Percentiles rank a stretch among this genome's conserved stretches.
Conservation (phyloP, 192 early-diverging fungal genomes). For the Mortierella alpina region DNA sequence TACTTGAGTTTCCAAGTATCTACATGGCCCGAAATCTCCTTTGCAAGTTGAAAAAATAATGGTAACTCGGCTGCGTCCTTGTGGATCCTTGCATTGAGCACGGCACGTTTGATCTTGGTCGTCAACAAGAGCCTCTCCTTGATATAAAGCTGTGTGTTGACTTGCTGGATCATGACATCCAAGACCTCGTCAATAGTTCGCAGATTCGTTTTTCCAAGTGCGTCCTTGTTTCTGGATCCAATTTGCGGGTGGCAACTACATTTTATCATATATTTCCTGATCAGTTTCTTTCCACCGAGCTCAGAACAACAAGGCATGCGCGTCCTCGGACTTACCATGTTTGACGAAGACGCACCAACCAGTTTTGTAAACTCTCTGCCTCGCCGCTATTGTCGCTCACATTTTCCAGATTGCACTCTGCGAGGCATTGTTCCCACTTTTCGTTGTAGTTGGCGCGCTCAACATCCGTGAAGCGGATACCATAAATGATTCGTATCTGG, state of each 20-base stretch:
- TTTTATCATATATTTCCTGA: neutral
- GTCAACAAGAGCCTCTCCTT: slow-evolving; percentile 48
- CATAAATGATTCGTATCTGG: slow-evolving; percentile 59
- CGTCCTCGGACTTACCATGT: slow-evolving; percentile 18
- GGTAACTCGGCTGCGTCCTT: slow-evolving; percentile 18
- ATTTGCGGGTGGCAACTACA: slow-evolving; percentile 67
- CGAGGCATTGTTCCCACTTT: slow-evolving; percentile 57
- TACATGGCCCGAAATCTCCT: slow-evolving; percentile 25
- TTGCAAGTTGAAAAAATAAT: slow-evolving; percentile 12
- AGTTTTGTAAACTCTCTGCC: slow-evolving; percentile 16
- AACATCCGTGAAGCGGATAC: slow-evolving; percentile 63
- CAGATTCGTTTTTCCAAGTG: slow-evolving; percentile 58
- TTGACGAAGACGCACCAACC: slow-evolving; percentile 35
- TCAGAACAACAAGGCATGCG: neutral
- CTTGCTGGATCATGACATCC: slow-evolving; percentile 57
- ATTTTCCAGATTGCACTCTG: slow-evolving; percentile 48
- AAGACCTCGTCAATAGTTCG: slow-evolving; percentile 67
- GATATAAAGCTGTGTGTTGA: slow-evolving; percentile 19
- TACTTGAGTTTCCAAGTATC: slow-evolving; percentile 16
- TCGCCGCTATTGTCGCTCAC: slow-evolving; percentile 5
- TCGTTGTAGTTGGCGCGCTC: slow-evolving; percentile 72
- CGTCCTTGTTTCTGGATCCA: slow-evolving; percentile 56
- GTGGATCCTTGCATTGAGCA: slow-evolving; percentile 24
- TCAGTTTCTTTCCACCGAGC: no score
- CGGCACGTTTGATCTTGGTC: slow-evolving; percentile 46